Evolutionary conservation across 805 yeast genomes (phyloP).

Genomic region (Saturnispora halmiae): DNA sequence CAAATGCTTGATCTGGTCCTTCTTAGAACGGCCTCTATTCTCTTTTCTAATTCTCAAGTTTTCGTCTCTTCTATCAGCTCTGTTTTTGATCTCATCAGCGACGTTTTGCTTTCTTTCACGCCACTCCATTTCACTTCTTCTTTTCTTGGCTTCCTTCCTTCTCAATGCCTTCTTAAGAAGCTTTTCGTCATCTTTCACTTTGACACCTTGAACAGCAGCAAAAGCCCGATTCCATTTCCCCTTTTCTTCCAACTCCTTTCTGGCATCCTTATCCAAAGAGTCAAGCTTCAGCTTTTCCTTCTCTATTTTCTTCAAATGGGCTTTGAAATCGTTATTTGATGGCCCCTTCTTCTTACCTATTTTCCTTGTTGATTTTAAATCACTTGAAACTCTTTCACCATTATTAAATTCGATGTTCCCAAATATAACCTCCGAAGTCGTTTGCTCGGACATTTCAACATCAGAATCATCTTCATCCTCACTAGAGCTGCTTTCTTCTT

Average conservation of each 20-base stretch:
- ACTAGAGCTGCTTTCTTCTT: constrained; percentile 20
- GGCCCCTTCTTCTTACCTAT: constrained; percentile 71
- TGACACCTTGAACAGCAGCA: constrained; percentile 80
- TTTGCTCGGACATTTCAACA: constrained; percentile 30
- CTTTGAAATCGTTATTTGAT: constrained; percentile 71
- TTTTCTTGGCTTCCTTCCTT: constrained; percentile 72
- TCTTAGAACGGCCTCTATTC: constrained; percentile 72
- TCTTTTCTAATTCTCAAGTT: constrained; percentile 79
- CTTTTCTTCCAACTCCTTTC: constrained; percentile 54
- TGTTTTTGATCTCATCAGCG: constrained; percentile 60
- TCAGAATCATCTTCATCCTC: constrained; percentile 33
- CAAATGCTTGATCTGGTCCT: constrained; percentile 59
- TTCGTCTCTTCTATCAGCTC: constrained; percentile 83
- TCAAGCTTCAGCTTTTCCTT: constrained; percentile 58
- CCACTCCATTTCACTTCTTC: constrained; percentile 89
- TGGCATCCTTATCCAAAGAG: constrained; percentile 50
- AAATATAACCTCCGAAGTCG: constrained; percentile 46
- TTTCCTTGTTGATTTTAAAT: constrained; percentile 49
- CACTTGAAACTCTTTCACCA: constrained; percentile 72
- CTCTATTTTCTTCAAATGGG: constrained; percentile 71
- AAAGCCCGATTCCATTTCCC: constrained; percentile 79
- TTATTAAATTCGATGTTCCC: constrained; percentile 78
- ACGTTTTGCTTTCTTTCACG: constrained; percentile 77
- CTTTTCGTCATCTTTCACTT: constrained; percentile 83
- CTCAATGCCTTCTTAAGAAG: constrained; percentile 78